Base-by-base conservation (phyloP, 2,329 filamentous ascomycete genomes). In the Thielaviopsis populi region DNA sequence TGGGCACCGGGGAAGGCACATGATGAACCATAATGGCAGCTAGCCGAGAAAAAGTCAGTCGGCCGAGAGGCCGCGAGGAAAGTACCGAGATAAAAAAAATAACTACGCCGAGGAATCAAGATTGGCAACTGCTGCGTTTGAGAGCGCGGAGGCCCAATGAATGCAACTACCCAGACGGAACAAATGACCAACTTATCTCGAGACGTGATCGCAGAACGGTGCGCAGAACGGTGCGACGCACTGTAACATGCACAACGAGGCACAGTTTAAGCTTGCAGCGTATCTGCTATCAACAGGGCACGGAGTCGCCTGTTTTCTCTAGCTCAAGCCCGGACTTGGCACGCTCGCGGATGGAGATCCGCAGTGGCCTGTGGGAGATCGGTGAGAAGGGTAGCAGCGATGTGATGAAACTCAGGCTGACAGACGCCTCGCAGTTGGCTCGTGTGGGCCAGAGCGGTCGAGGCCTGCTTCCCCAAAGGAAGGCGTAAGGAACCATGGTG, bases 231-330 rank as follows among this genome's bases (percentile, higher is more conserved):
- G 53, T 56, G 27, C n/a, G 10, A 22, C 7, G 7, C 27, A 33
- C 27, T 56, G 53, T 37, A 19, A 13, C n/a, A 33, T 33, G 53
- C 27, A 33, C 24, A 27, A 56, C n/a, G 17, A n/a, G 30, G 27
- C 53, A 56, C 7, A 56, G n/a, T 37, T 56, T 56, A 56, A 56
- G n/a, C 53, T 56, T 33, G 30, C n/a, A 56, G 27, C 53, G 33
- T 56, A 56, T 56, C 27, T 56, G 27, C 27, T 56, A 37, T 37
- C 17, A 56, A 56, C 53, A 56, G 53, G 27, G 53, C 53, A 56
- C 53, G 53, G 53, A 13, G 53, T 56, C 53, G 53, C 53, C 53
- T 56, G 46, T 56, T 56, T 56, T 30, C 53, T 56, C 53, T 56
- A 56, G 53, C 53, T n/a, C 53, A 56, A 37, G 27, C 53, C 53